Evolutionary conservation across 2,329 filamentous ascomycete species (phyloP), one percentile per base, ranked within the genome.

Genomic region (Zalaria sp.): DNA sequence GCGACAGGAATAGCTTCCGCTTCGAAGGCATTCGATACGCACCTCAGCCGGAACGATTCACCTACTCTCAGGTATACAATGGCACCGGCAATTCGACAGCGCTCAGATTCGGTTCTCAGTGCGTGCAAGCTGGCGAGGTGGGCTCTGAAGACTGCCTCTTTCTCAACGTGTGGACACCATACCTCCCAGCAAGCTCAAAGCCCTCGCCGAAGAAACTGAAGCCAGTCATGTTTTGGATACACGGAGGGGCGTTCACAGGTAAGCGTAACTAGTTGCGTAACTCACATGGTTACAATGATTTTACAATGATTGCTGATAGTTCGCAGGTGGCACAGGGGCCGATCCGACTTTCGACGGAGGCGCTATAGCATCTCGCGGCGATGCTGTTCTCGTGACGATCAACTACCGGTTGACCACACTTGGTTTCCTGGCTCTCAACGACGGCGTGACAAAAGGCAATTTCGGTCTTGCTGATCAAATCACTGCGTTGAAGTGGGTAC

Each of bases 371-470:
- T 25, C 71, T 3, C 65, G 73, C 37, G 73, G 72, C 25, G 73
- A 77, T 46, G 64, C 77, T 11, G 70, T 79, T 0, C 64, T 75
- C 3, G 74, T 79, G 4, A 57, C 58, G 5, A 71, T 77, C 59
- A 77, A 78, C 57, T 79, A 79, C 53, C 70, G 76, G 5, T 57
- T 78, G 3, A 65, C 63, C 0, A 74, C 71, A 0, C 60, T 78
- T 1, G 75, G 75, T 0, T 79, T 75, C 47, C 58, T 78, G 0
- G 73, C 73, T 1, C 59, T 76, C 6, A 62, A 68, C 5, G 67
- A 74, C 36, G 73, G 73, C 3, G 55, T 62, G 5, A 65, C 69
- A 39, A 73, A 70, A 36, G 73, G 69, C 1, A 65, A 65, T 39
- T 55, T 56, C 9, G 62, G 60, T 4, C 52, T 63, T 3, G 51